Percentiles rank a stretch among this genome's conserved stretches.
phyloP scores from a whole-genome alignment of 805 yeast species.

The Candida endomychidarum region DNA sequence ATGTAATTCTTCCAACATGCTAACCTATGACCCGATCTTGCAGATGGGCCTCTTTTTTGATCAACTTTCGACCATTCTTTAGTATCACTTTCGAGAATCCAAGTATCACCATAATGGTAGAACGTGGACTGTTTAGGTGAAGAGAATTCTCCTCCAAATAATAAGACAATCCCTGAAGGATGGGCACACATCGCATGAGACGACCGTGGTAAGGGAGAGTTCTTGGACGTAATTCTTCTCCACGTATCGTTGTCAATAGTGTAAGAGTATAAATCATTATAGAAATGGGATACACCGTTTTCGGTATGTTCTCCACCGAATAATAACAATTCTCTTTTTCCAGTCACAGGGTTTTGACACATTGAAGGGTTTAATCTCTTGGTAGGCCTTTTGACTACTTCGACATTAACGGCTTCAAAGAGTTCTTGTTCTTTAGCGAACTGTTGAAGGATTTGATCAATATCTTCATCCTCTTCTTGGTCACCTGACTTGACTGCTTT shows the following conservation, averaged over 20 bases:
- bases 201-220: constrained; percentile 88
- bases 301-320: constrained; percentile 86
- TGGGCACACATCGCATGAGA: constrained; percentile 93
- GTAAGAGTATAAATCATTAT: constrained; percentile 77
- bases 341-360: constrained; percentile 72
- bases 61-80: constrained; percentile 93
- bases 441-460: constrained; percentile 78
- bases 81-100: constrained; percentile 82
- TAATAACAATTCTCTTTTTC: constrained; percentile 71
- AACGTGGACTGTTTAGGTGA: constrained; percentile 94
- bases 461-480: constrained; percentile 84
- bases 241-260: constrained; percentile 76
- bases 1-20: constrained; percentile 89
- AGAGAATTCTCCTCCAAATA: constrained; percentile 97
- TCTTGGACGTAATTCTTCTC: constrained; percentile 77
- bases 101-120: constrained; percentile 94
- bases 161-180: constrained; percentile 79
- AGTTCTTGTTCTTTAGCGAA: constrained; percentile 78
- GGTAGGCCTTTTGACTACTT: constrained; percentile 57
- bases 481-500: constrained; percentile 72
- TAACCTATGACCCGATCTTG: constrained; percentile 91
- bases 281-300: constrained; percentile 59
- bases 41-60: constrained; percentile 64
- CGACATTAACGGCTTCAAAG: constrained; percentile 69
- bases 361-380: constrained; percentile 73